Conservation (phyloP, 73 alveolate genomes). For the Symbiodinium pilosum region DNA sequence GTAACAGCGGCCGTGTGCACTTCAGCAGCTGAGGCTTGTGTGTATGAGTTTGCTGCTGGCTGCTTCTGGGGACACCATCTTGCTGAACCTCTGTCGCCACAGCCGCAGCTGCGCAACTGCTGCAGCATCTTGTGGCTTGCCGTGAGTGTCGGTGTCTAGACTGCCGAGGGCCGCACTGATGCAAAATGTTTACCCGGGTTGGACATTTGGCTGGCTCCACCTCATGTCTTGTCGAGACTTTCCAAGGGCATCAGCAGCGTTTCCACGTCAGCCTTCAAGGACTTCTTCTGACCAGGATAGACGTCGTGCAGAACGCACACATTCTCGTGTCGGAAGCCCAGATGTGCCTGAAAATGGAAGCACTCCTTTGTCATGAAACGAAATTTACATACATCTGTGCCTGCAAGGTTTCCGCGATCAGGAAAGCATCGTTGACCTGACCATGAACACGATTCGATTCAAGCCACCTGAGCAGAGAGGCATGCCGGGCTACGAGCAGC, state of each 20-base stretch:
- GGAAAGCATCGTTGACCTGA: conserved; percentile 89
- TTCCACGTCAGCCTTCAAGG: conserved; percentile 33
- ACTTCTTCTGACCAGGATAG: conserved; percentile 90
- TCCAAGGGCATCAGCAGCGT: neutral
- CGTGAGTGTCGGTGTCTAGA: neutral
- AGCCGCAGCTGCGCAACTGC: neutral
- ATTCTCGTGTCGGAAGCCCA: conserved; percentile 87
- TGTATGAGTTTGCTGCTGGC: no score
- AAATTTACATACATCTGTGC: no score
- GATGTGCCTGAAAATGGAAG: conserved; percentile 45
- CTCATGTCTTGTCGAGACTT: neutral
- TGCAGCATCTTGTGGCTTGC: neutral
- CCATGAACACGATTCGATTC: no score
- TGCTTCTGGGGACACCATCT: no score
- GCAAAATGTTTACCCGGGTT: conserved; percentile 75
- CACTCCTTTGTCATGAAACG: neutral
- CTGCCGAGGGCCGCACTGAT: neutral
- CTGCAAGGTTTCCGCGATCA: conserved; percentile 85
- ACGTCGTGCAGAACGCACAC: conserved; percentile 80
- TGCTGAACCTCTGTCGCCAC: no score
- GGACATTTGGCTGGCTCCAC: conserved; percentile 89
- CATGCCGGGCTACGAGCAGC: neutral
- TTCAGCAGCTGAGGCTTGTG: no score
- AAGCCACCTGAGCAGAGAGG: neutral
- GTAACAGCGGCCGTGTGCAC: no score